These are phyloP conservation scores for Plectranthus barbatus DNA, from an alignment of 257 asterid genomes.

Conservation along the genomic window DNA sequence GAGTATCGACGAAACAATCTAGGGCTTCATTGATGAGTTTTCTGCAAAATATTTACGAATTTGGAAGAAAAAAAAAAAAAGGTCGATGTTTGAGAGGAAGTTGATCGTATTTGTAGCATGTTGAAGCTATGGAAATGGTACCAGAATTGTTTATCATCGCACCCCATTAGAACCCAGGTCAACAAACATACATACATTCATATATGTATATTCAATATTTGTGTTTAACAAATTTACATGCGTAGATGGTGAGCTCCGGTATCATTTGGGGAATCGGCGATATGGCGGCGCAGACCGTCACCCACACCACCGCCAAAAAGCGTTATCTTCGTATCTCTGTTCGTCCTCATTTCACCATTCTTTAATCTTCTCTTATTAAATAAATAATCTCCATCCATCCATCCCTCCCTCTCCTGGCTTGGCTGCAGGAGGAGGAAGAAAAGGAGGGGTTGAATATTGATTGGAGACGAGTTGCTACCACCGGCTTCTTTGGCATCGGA, in stretches of 20 bases:
- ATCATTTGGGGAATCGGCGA: constrained; percentile 79
- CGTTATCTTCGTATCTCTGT: not conserved
- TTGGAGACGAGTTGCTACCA: constrained; percentile 80
- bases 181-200: not conserved
- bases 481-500: constrained; percentile 72
- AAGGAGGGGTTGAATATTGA: constrained; percentile 46
- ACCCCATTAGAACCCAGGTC: constrained; percentile 71
- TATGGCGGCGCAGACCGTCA: constrained; percentile 66
- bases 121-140: constrained; percentile 66
- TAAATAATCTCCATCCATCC: no score
- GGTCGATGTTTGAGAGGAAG: not conserved
- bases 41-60: not conserved
- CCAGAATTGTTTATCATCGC: constrained; percentile 51
- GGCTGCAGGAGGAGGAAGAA: not conserved
- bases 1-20: not conserved
- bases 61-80: not conserved
- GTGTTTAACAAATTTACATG: no score
- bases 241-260: constrained; percentile 45
- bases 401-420: not conserved
- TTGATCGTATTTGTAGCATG: constrained; percentile 21
- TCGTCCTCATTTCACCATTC: not conserved
- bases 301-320: constrained; percentile 47
- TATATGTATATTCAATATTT: no score
- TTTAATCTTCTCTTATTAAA: no score
- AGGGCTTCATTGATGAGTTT: not conserved